Evolutionary conservation across 306 rosid genomes (phyloP).

Genomic region (Macrotyloma uniflorum): DNA sequence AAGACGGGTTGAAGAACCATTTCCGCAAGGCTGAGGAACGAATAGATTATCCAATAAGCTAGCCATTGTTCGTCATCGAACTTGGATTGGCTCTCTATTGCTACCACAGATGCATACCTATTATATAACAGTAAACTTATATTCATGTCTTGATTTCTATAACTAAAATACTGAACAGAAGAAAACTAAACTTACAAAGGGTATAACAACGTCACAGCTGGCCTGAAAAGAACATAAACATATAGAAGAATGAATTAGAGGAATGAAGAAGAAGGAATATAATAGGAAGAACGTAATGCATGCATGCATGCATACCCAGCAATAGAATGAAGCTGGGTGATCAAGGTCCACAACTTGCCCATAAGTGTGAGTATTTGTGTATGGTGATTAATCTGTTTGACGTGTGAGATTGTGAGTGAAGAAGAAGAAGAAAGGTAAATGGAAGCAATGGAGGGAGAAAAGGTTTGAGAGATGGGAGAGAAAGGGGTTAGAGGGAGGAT

Average conservation of each 20-base stretch:
- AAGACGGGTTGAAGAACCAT: conserved; percentile 71
- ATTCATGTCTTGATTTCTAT: background rate
- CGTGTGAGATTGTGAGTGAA: background rate
- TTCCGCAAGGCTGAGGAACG: conserved; percentile 84
- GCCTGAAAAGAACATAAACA: conserved; percentile 53
- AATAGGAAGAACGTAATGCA: no score
- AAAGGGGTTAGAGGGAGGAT: background rate
- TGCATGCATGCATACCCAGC: conserved; percentile 91
- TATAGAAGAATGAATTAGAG: no score
- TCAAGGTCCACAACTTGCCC: conserved; percentile 74
- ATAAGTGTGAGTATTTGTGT: conserved; percentile 24
- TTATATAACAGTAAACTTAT: background rate
- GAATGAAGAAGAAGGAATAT: no score
- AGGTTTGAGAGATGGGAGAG: background rate
- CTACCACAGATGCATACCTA: conserved; percentile 93
- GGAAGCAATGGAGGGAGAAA: background rate
- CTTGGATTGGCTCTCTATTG: conserved; percentile 78
- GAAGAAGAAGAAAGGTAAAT: no score
- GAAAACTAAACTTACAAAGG: conserved; percentile 69
- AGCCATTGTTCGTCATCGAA: conserved; percentile 92
- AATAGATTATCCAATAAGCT: conserved; percentile 92
- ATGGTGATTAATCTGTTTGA: background rate
- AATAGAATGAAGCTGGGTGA: conserved; percentile 70
- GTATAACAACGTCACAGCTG: conserved; percentile 70
- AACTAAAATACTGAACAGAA: background rate